Conservation (phyloP, 2,329 filamentous ascomycete species). For the Erysiphe neolycopersici region DNA sequence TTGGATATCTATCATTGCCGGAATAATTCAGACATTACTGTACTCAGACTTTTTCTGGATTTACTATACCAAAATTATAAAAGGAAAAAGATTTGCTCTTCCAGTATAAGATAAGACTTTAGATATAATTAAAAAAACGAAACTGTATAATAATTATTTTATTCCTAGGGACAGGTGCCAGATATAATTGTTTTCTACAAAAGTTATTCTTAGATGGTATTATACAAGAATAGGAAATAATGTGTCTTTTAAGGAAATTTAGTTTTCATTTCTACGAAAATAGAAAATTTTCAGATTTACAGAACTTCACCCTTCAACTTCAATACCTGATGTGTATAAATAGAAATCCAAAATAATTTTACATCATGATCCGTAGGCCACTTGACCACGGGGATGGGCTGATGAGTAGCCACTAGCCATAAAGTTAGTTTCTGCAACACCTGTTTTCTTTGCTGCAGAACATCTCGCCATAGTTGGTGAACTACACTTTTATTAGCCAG, state of each 20-base stretch:
- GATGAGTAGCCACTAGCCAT: slow-evolving; percentile 37
- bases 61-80: slow-evolving; percentile 89
- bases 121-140: too few species aligned
- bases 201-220: too few species aligned
- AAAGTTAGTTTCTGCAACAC: slow-evolving; percentile 52
- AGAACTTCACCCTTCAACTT: too few species aligned
- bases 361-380: slow-evolving; percentile 12
- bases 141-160: not conserved
- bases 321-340: slow-evolving; percentile 3
- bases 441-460: slow-evolving; percentile 69
- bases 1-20: slow-evolving; percentile 67
- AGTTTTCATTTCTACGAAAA: too few species aligned
- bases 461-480: slow-evolving; percentile 97
- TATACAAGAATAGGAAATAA: too few species aligned
- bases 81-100: slow-evolving; percentile 70
- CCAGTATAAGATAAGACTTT: slow-evolving; percentile 32
- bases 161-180: too few species aligned
- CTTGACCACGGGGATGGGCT: slow-evolving; percentile 11
- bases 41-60: slow-evolving; percentile 99
- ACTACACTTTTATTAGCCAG: slow-evolving; percentile 19
- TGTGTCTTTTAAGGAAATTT: too few species aligned
- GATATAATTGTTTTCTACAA: too few species aligned
- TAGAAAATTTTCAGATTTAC: too few species aligned
- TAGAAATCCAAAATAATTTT: slow-evolving; percentile 10
- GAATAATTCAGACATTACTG: slow-evolving; percentile 74